phyloP scores from a whole-genome alignment of 768 basidiomycete species.

The Cyathus striatus region DNA sequence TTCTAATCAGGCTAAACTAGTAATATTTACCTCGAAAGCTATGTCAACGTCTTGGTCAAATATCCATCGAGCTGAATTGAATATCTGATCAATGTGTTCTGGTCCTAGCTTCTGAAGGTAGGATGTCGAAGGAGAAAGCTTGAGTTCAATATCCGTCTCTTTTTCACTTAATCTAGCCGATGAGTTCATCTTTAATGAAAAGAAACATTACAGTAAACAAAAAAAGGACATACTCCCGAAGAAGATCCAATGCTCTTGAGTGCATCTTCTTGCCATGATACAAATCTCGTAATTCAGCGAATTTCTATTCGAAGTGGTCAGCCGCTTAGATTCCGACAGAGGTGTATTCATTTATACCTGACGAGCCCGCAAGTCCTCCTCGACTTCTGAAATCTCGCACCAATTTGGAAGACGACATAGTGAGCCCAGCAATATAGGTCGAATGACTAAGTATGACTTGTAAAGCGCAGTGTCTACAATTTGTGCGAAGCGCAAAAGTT shows the following conservation, averaged over 20 bases:
- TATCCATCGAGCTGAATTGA: slow-evolving; percentile 80
- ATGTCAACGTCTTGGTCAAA: slow-evolving; percentile 68
- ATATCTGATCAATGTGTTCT: slow-evolving; percentile 76
- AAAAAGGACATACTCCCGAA: slow-evolving; percentile 64
- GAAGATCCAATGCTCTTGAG: slow-evolving; percentile 72
- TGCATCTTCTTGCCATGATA: slow-evolving; percentile 98
- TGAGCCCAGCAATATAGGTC: slow-evolving; percentile 77
- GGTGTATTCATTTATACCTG: slow-evolving; percentile 42
- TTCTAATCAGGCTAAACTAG: background rate
- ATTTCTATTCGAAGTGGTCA: slow-evolving; percentile 56
- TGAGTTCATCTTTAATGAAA: too few species aligned
- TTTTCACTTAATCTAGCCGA: slow-evolving; percentile 47
- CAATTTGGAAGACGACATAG: slow-evolving; percentile 91
- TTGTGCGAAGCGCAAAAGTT: slow-evolving; percentile 85
- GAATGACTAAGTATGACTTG: slow-evolving; percentile 82
- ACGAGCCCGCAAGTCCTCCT: slow-evolving; percentile 75
- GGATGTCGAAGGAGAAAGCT: slow-evolving; percentile 75
- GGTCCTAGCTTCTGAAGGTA: slow-evolving; percentile 91
- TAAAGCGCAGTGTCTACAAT: slow-evolving; percentile 94
- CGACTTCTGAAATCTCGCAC: slow-evolving; percentile 83
- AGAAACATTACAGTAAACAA: background rate
- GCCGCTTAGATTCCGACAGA: background rate
- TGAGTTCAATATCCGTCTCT: slow-evolving; percentile 73
- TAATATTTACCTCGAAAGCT: slow-evolving; percentile 62
- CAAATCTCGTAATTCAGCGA: slow-evolving; percentile 81